Evolutionary conservation across 2,329 filamentous ascomycete genomes (phyloP).

Genomic region (Colletotrichum sp.): DNA sequence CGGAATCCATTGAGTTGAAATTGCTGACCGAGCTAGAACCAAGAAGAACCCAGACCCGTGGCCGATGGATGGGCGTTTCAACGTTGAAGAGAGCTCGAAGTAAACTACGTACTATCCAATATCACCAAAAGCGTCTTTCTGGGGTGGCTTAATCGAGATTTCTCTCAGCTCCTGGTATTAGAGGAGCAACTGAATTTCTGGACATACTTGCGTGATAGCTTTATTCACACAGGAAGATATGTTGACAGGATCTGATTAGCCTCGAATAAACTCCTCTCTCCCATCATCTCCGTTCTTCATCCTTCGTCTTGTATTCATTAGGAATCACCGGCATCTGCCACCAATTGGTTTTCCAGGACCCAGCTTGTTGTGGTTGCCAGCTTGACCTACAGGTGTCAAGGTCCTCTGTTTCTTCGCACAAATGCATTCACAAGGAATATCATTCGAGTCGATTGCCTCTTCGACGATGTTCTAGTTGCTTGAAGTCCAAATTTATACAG

Average conservation of each 20-base stretch:
- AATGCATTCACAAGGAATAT: background rate
- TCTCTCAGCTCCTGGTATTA: rapidly evolving
- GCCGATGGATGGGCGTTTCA: conserved; percentile 25
- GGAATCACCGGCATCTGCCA: background rate
- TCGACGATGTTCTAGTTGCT: background rate
- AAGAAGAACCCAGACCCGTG: conserved; percentile 21
- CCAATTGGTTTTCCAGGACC: background rate
- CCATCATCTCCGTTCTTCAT: background rate
- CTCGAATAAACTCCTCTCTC: background rate
- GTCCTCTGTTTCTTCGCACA: background rate
- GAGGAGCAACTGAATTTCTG: background rate
- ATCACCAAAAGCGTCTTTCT: background rate
- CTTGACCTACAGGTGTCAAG: background rate
- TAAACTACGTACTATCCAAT: rapidly evolving
- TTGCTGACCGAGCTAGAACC: background rate
- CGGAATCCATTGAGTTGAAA: background rate
- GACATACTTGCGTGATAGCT: background rate
- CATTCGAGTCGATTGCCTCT: rapidly evolving
- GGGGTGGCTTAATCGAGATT: background rate
- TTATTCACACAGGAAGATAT: background rate
- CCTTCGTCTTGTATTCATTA: background rate
- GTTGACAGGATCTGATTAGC: background rate
- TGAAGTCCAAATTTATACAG: background rate
- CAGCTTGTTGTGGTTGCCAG: background rate
- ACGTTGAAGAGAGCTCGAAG: background rate